Evolutionary conservation across 1,284 basidiomycete species (phyloP), one percentile per base, ranked within the genome.

Genomic region (Trametes versicolor): DNA sequence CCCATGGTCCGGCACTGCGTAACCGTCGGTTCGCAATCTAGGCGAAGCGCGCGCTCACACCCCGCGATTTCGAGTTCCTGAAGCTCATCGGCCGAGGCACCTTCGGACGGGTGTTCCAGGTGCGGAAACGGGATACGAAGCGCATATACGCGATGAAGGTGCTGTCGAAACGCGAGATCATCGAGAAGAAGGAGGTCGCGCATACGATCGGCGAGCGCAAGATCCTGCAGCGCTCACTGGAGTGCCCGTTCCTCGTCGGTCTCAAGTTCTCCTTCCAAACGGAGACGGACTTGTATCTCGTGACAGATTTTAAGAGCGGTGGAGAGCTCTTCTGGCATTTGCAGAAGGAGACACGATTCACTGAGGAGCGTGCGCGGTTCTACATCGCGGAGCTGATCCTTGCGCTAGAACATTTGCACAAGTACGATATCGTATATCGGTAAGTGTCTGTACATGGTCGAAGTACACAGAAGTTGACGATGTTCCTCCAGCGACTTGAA

Each of bases 81-180:
- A 98, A 98, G 79, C 92, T 99, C 70, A 99, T 99, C 79, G 98
- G 98, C 53, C 91, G 96, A 58, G 98, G 98, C 6, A 99, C 98
- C 0, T 99, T 99, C 77, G 98, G 98, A n/a, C 93, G 95, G 57
- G 97, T 99, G 25, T 99, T 99, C 85, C 98, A 99, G 80, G 97
- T 99, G 45, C 93, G 97, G 66, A 99, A 99, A 82, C 91, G 87
- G 77, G 97, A 99, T 82, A 99, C 98, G 50, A 94, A 95, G 78
- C 94, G 98, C 58, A 99, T 99, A 82, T 99, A 99, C 81, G 98
- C 98, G 60, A 99, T 99, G 97, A 99, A 99, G 78, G 95, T 99
- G 55, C 87, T 99, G 39, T 97, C 94, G 43, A 99, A 99, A 83
- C 96, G 95, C 81, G 98, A 99, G 79, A 99, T 99, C 73, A 91